phyloP scores from a whole-genome alignment of 1,284 basidiomycete species.

The Gymnopus androsaceus region DNA sequence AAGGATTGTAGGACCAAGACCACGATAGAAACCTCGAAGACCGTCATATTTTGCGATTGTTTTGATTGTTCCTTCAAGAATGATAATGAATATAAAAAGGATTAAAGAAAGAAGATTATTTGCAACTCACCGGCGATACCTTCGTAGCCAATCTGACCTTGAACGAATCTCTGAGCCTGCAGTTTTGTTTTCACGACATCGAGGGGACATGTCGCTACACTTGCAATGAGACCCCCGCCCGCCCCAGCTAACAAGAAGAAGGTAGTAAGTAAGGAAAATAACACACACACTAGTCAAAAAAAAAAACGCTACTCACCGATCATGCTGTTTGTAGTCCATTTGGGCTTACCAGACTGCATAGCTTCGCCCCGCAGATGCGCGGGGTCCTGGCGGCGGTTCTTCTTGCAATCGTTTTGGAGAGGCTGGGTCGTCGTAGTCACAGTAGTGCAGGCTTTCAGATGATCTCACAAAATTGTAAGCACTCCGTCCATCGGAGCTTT shows the following conservation, averaged over 20 bases:
- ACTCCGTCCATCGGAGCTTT: too few species aligned
- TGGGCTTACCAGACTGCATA: conserved; percentile 57
- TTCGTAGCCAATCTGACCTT: conserved; percentile 70
- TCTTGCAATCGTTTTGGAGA: conserved; percentile 27
- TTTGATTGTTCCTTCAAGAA: conserved; percentile 64
- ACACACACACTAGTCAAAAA: background rate
- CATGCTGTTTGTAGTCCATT: conserved; percentile 77
- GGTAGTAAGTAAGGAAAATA: conserved; percentile 16
- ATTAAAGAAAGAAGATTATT: conserved; percentile 22
- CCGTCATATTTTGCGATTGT: conserved; percentile 77
- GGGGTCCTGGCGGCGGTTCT: conserved; percentile 39
- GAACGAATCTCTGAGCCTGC: conserved; percentile 81
- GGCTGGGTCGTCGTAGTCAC: background rate
- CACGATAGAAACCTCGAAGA: conserved; percentile 86
- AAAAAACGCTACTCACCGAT: conserved; percentile 61
- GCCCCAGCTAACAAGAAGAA: conserved; percentile 62
- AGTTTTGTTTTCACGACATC: conserved; percentile 98
- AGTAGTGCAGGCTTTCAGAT: too few species aligned
- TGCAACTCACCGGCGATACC: conserved; percentile 67
- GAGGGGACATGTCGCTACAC: conserved; percentile 93
- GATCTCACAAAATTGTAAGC: too few species aligned
- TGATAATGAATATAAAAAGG: conserved; percentile 10
- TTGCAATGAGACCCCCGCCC: conserved; percentile 87
- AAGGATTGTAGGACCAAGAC: conserved; percentile 91
- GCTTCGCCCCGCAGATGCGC: conserved; percentile 63